A percentile compares a stretch with the other conserved stretches of the same genome.
Evolutionary conservation across 768 basidiomycete species (phyloP).

Genomic region (Mycena haematopus): DNA sequence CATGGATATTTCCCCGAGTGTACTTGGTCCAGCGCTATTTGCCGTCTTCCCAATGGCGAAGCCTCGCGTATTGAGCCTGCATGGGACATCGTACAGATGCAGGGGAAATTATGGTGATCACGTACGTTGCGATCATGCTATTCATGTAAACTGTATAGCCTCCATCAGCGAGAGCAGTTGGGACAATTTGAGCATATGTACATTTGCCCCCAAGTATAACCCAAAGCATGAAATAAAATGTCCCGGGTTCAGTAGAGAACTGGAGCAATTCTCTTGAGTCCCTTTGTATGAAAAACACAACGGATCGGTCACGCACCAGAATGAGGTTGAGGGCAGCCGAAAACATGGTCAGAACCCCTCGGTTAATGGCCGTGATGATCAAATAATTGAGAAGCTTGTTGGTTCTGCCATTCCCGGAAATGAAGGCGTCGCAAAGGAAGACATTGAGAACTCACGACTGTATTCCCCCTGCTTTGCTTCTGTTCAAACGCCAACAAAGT

Average conservation of each 20-base stretch:
- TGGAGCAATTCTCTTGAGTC: too few relatives aligned
- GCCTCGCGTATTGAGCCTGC: too few relatives aligned
- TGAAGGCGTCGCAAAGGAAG: too few relatives aligned
- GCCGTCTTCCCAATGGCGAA: too few relatives aligned
- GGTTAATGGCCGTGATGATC: slow-evolving; percentile 12
- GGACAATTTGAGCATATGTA: not conserved
- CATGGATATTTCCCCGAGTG: too few relatives aligned
- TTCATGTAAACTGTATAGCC: not conserved
- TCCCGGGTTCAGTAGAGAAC: not conserved
- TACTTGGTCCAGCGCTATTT: too few relatives aligned
- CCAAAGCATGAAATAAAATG: slow-evolving; percentile 15
- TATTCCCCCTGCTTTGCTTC: too few relatives aligned
- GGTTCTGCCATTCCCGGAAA: not conserved
- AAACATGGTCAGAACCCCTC: not conserved
- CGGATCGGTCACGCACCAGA: not conserved
- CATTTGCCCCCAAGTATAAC: slow-evolving; percentile 8
- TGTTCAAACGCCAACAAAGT: too few relatives aligned
- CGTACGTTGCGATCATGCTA: slow-evolving; percentile 11
- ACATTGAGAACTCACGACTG: too few relatives aligned
- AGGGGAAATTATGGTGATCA: too few relatives aligned
- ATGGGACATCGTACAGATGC: too few relatives aligned
- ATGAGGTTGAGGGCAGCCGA: slow-evolving; percentile 7
- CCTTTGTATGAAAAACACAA: too few relatives aligned
- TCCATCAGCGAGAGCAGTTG: not conserved
- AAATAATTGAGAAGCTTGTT: slow-evolving; percentile 15